Percentiles rank a stretch among this genome's conserved stretches.
Evolutionary conservation across 179 eudicot species (phyloP).

Genomic region (Nepenthes alata): DNA sequence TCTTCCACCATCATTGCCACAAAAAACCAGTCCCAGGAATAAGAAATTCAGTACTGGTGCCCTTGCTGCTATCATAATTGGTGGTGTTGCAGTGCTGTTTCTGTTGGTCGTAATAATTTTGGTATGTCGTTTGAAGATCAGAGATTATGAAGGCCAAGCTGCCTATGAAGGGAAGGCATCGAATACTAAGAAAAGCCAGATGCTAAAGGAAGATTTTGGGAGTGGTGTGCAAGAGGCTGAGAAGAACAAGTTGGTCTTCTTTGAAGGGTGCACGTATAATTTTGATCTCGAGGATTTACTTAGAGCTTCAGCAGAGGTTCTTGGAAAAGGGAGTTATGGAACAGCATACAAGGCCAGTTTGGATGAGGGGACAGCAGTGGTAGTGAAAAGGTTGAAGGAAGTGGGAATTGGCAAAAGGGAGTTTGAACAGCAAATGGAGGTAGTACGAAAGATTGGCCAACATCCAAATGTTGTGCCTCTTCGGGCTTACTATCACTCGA

Average conservation of each 20-base stretch:
- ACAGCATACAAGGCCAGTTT: constrained; percentile 78
- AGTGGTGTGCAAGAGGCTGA: constrained; percentile 65
- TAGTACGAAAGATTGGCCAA: constrained; percentile 43
- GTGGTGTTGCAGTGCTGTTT: constrained; percentile 22
- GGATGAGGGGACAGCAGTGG: constrained; percentile 76
- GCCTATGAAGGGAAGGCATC: constrained; percentile 25
- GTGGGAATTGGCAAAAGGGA: constrained; percentile 62
- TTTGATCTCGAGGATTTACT: constrained; percentile 85
- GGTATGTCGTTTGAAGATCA: constrained; percentile 30
- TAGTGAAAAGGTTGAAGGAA: constrained; percentile 82
- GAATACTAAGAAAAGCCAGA: constrained; percentile 33
- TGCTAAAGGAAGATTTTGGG: constrained; percentile 49
- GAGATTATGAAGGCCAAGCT: constrained; percentile 9
- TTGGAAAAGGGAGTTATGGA: constrained; percentile 81
- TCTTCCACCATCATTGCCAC: too few relatives aligned
- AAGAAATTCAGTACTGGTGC: constrained; percentile 32
- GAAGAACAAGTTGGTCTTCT: constrained; percentile 69
- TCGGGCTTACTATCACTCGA: constrained; percentile 79
- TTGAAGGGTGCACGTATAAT: constrained; percentile 46
- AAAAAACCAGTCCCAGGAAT: neutral
- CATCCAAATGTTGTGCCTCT: constrained; percentile 60
- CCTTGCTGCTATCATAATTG: constrained; percentile 38
- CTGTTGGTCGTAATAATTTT: constrained; percentile 16
- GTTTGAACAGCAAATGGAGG: constrained; percentile 78
- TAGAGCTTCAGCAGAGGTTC: constrained; percentile 84